These are phyloP conservation scores for Phialophora chinensis DNA, from an alignment of 2,329 filamentous ascomycete species.

Conservation along the genomic window DNA sequence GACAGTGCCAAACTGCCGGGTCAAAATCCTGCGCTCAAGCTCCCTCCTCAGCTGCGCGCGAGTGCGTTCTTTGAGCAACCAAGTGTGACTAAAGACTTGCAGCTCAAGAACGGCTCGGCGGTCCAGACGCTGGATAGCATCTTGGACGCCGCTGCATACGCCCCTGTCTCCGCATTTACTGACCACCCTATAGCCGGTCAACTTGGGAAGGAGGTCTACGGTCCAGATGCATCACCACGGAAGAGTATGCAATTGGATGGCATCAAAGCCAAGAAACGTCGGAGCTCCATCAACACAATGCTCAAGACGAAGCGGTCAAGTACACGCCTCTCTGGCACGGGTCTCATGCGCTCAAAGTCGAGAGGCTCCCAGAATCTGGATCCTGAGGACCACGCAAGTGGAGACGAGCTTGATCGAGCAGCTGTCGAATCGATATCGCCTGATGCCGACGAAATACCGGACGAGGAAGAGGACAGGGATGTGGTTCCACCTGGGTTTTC, in stretches of 20 bases:
- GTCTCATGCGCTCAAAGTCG: conserved; percentile 33
- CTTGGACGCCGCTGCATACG: conserved; percentile 83
- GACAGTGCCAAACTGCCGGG: conserved; percentile 35
- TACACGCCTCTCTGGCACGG: conserved; percentile 36
- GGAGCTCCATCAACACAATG: conserved; percentile 43
- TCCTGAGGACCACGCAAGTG: conserved; percentile 32
- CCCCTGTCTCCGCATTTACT: conserved; percentile 89
- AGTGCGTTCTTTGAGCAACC: conserved; percentile 85
- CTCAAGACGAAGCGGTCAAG: conserved; percentile 36
- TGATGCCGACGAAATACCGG: conserved; percentile 39
- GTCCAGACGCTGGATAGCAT: conserved; percentile 90
- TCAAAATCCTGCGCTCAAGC: conserved; percentile 44
- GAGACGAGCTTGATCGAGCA: conserved; percentile 35
- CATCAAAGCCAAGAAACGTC: conserved; percentile 42
- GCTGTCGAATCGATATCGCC: conserved; percentile 36
- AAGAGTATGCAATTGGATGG: conserved; percentile 40
- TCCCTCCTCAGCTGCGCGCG: conserved; percentile 87
- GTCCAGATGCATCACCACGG: conserved; percentile 45
- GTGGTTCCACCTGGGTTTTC: conserved; percentile 59
- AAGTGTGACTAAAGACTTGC: conserved; percentile 60
- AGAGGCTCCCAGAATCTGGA: conserved; percentile 30
- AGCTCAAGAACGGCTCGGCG: conserved; percentile 76
- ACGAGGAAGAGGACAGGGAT: conserved; percentile 53
- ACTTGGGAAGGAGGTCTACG: conserved; percentile 77
- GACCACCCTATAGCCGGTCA: conserved; percentile 83